Evolutionary conservation across 257 asterid genomes (phyloP).

Genomic region (Osmanthus fragrans): DNA sequence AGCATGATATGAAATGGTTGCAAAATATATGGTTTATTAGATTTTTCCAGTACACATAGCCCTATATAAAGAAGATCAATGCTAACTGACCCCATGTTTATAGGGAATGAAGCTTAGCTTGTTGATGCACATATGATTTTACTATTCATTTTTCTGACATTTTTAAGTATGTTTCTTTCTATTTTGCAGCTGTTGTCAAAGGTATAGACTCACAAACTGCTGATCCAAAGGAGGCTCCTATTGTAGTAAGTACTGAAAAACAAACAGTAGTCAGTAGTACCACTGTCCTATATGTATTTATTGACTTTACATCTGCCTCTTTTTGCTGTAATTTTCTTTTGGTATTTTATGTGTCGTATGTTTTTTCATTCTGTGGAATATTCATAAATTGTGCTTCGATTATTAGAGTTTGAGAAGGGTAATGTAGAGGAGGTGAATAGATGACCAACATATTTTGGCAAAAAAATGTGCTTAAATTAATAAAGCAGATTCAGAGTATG

Average conservation of each 20-base stretch:
- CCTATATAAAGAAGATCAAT: background rate
- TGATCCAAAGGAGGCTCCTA: constrained; percentile 38
- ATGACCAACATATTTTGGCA: background rate
- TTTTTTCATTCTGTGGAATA: background rate
- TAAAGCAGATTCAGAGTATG: background rate
- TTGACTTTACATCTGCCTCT: background rate
- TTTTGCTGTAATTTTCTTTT: background rate
- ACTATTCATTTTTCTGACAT: background rate
- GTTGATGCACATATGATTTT: background rate
- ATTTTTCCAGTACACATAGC: background rate
- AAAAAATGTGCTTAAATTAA: background rate
- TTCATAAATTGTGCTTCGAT: background rate
- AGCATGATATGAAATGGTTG: background rate
- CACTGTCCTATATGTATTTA: constrained; percentile 17
- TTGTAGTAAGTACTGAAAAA: constrained; percentile 44
- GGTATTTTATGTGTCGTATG: background rate
- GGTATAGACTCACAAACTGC: constrained; percentile 31
- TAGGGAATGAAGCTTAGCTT: background rate
- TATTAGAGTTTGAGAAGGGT: background rate
- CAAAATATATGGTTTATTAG: background rate
- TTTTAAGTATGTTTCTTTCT: constrained; percentile 9
- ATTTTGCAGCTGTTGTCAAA: constrained; percentile 41
- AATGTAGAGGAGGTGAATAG: background rate
- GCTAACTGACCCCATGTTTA: background rate
- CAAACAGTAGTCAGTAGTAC: constrained; percentile 45